These are phyloP conservation scores for Endocalyx cinctus DNA, from an alignment of 2,329 filamentous ascomycete species.

Conservation along the genomic window DNA sequence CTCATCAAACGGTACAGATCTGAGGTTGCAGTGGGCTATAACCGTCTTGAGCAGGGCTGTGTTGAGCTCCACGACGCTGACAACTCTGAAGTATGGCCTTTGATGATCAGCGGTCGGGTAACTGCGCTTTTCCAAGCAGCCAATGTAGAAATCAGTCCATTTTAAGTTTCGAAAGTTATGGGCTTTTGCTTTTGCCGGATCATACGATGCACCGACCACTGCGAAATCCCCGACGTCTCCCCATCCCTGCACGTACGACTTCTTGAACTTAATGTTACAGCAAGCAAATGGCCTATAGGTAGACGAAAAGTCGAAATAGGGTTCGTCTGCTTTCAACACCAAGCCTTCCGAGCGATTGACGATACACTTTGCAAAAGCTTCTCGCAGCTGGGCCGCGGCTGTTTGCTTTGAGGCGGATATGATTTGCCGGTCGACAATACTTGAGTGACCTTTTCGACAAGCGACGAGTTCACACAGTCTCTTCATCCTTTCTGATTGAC, in stretches of 20 bases:
- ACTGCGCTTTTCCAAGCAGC: conserved; percentile 66
- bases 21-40: conserved; percentile 41
- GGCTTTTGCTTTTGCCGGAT: conserved; percentile 56
- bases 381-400: conserved; percentile 51
- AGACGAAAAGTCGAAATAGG: conserved; percentile 62
- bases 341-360: conserved; percentile 68
- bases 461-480: conserved; percentile 53
- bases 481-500: conserved; percentile 56
- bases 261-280: conserved; percentile 78
- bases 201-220: conserved; percentile 69
- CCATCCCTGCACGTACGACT: conserved; percentile 73
- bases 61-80: conserved; percentile 59
- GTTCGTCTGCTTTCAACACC: conserved; percentile 73
- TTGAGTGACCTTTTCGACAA: conserved; percentile 55
- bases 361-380: conserved; percentile 65
- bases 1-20: conserved; percentile 31
- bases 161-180: conserved; percentile 50
- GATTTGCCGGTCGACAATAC: conserved; percentile 60
- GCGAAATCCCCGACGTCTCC: conserved; percentile 83
- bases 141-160: conserved; percentile 80
- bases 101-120: conserved; percentile 46
- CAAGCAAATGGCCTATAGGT: conserved; percentile 33
- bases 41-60: conserved; percentile 47
- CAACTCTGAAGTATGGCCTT: conserved; percentile 59
- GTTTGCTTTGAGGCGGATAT: conserved; percentile 58